Evolutionary conservation across 352 stramenopile species (phyloP), one percentile per base, ranked within the genome.

Genomic region (Pythium dissimile): DNA sequence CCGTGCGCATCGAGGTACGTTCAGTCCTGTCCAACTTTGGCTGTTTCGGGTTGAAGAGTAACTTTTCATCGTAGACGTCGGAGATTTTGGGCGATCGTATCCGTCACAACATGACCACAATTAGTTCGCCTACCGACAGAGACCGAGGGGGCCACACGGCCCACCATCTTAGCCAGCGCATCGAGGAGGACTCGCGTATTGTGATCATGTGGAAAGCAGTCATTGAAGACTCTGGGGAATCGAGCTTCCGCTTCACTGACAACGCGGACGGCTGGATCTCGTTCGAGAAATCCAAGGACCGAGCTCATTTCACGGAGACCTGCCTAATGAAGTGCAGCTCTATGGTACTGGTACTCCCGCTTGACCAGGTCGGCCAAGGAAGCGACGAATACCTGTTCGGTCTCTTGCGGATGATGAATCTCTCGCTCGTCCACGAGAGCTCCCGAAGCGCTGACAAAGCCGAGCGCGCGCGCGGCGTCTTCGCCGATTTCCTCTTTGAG

Each of bases 241-340:
- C 31, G 2, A 26, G n/a, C 9, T 18, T 26, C 30, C 41, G 50
- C 18, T 51, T 64, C 32, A 37, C 39, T 0, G 38, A 53, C 11
- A 58, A 48, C 26, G 42, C 56, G 23, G 47, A 64, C 20, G 56
- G 56, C 18, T 64, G 56, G 58, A 66, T 61, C 8, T 50, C 42
- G 3, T 66, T 61, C 23, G 58, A 66, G 18, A 54, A 54, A 16
- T 16, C 50, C 2, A 8, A 37, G 3, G 45, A 43, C 30, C 10
- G 15, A 1, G 43, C 27, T 1, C 2, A n/a, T n/a, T 10, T 27
- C n/a, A 12, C 6, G 12, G 41, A 59, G 15, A 21, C 11, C 2
- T 60, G 44, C 43, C n/a, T 60, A 7, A 50, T 66, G 26, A 66
- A 66, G 49, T 39, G 24, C 50, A 66, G 58, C 38, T 60, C 51